These are phyloP conservation scores for Umbilicaria muhlenbergii DNA, from an alignment of 495 filamentous ascomycete species.

Conservation along the genomic window DNA sequence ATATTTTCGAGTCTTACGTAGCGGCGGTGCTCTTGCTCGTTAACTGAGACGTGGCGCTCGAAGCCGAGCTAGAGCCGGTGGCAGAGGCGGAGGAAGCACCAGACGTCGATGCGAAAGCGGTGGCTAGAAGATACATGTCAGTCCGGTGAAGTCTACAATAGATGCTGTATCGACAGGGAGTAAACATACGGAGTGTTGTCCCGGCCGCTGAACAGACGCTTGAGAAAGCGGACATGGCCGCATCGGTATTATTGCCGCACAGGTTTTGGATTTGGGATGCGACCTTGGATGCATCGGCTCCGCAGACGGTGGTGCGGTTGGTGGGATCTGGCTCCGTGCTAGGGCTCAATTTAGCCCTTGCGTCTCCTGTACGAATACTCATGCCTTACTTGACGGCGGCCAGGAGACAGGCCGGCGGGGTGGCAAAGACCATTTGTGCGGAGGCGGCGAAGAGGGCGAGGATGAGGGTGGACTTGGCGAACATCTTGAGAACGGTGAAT, in stretches of 20 bases:
- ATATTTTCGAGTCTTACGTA: too few species aligned
- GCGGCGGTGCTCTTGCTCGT: slow-evolving; percentile 7
- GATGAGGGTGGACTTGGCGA: slow-evolving; percentile 18
- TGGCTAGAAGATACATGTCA: neutral
- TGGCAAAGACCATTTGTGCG: slow-evolving; percentile 16
- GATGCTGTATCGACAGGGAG: slow-evolving; percentile 7
- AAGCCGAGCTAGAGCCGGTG: neutral
- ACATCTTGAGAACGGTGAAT: slow-evolving; percentile 12
- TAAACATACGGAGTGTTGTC: slow-evolving; percentile 16
- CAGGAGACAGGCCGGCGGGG: slow-evolving; percentile 24
- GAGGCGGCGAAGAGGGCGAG: slow-evolving; percentile 15
- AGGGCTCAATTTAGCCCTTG: slow-evolving; percentile 4
- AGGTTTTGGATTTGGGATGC: slow-evolving; percentile 11
- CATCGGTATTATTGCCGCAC: slow-evolving; percentile 11
- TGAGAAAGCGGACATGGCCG: slow-evolving; percentile 15
- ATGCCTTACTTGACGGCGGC: slow-evolving; percentile 23
- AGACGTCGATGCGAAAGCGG: neutral
- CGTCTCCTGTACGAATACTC: neutral
- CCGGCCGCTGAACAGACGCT: slow-evolving; percentile 15
- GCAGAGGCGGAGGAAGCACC: slow-evolving; percentile 6
- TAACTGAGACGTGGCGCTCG: slow-evolving; percentile 12
- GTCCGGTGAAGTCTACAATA: slow-evolving; percentile 1
- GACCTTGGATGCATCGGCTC: slow-evolving; percentile 10
- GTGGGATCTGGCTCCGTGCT: slow-evolving; percentile 21
- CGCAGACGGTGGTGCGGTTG: slow-evolving; percentile 17